phyloP scores from a whole-genome alignment of 805 yeast species.

The Tetrapisispora namnaoensis region DNA sequence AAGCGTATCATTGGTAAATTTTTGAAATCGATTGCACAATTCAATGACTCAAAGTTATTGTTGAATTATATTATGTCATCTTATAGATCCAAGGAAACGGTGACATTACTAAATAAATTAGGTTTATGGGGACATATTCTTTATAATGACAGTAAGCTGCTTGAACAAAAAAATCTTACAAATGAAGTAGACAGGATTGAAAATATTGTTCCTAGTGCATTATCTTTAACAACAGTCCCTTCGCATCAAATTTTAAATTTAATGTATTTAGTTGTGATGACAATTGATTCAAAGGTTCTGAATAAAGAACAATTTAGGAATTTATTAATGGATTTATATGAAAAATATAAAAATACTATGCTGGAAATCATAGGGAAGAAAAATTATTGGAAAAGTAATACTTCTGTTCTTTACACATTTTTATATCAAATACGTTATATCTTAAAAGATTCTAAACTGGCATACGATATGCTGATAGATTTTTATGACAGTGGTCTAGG shows the following conservation, averaged over 20 bases:
- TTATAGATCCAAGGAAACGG: conserved; percentile 6
- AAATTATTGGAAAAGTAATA: conserved; percentile 10
- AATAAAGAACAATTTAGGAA: conserved; percentile 9
- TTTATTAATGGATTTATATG: conserved; percentile 12
- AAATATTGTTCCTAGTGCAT: conserved; percentile 7
- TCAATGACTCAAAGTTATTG: conserved; percentile 23
- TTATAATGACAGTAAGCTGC: conserved; percentile 8
- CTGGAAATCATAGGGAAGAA: neutral
- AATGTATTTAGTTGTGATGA: conserved; percentile 16
- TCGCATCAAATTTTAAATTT: conserved; percentile 15
- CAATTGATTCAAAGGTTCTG: conserved; percentile 8
- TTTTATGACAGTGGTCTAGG: conserved; percentile 11
- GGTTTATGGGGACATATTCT: conserved; percentile 24
- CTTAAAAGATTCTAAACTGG: conserved; percentile 14
- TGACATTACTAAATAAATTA: conserved; percentile 17
- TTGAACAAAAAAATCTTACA: conserved; percentile 5
- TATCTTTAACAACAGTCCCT: conserved; percentile 7
- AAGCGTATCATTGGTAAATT: conserved; percentile 16
- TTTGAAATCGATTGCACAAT: conserved; percentile 12
- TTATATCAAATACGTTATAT: conserved; percentile 12
- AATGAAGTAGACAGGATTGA: conserved; percentile 6
- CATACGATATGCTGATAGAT: conserved; percentile 17
- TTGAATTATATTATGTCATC: conserved; percentile 18
- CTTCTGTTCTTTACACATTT: conserved; percentile 17
- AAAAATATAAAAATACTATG: conserved; percentile 7